phyloP scores from a whole-genome alignment of 352 stramenopile genomes.

The Pythium guiyangense region DNA sequence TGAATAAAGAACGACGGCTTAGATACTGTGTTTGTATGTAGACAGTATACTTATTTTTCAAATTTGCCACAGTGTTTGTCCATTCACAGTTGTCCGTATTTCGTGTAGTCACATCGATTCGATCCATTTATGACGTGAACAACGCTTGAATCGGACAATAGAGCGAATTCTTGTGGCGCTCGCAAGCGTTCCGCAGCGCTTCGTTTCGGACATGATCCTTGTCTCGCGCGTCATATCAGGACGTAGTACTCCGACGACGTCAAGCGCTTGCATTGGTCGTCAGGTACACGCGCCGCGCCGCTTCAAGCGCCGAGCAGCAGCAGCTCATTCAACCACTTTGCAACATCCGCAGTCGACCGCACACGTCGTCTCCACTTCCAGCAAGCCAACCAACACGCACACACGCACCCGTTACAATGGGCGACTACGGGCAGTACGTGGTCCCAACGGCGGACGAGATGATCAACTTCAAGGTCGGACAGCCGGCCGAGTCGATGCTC shows the following conservation, averaged over 20 bases:
- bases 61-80: too few species aligned
- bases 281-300: too few species aligned
- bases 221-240: conserved; percentile 3
- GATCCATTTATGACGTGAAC: not conserved
- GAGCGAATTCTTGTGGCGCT: conserved; percentile 9
- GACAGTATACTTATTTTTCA: not conserved
- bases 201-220: conserved; percentile 6
- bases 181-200: conserved; percentile 1
- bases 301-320: too few species aligned
- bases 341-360: not conserved
- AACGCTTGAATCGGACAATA: not conserved
- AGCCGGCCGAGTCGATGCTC: conserved; percentile 77
- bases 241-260: conserved; percentile 8
- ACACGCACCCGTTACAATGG: conserved; percentile 42
- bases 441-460: conserved; percentile 72
- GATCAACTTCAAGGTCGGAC: conserved; percentile 91
- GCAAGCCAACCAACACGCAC: not conserved
- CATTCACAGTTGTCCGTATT: too few species aligned
- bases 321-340: not conserved
- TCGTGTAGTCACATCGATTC: not conserved
- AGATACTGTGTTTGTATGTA: not conserved
- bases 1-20: too few species aligned
- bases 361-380: not conserved
- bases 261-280: too few species aligned
- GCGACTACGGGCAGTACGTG: conserved; percentile 83